These are phyloP conservation scores for Macrolepiota albuminosa DNA, from an alignment of 768 basidiomycete species.

Conservation along the genomic window DNA sequence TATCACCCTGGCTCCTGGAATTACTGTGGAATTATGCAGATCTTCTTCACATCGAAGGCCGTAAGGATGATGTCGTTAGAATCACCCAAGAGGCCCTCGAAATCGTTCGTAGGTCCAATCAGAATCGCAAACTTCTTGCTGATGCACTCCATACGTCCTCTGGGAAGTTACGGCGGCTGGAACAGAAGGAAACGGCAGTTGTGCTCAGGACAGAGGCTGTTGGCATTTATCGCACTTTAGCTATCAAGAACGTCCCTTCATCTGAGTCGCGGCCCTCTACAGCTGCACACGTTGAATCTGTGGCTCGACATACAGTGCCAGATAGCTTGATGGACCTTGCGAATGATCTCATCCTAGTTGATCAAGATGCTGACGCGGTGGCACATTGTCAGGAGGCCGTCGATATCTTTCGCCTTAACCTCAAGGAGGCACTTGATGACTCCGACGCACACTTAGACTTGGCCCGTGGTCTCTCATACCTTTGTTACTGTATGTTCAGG, in stretches of 20 bases:
- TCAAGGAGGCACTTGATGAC: not conserved
- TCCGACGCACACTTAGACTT: not conserved
- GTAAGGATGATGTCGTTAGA: constrained; percentile 1
- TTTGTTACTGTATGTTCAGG: constrained; percentile 3
- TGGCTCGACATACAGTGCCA: not conserved
- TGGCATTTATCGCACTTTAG: constrained; percentile 8
- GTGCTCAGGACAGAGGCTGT: constrained; percentile 9
- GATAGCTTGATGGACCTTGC: constrained; percentile 9
- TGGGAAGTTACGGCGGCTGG: not conserved
- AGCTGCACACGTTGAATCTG: not conserved
- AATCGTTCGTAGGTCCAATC: constrained; percentile 4
- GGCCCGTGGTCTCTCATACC: constrained; percentile 3
- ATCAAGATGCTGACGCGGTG: constrained; percentile 6
- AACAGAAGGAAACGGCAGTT: constrained; percentile 7
- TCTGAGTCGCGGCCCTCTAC: not conserved
- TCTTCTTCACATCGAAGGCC: constrained; percentile 2
- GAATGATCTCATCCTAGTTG: not conserved
- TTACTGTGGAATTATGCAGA: constrained; percentile 10
- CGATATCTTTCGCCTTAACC: constrained; percentile 5
- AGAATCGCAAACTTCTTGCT: constrained; percentile 8
- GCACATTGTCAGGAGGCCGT: constrained; percentile 9
- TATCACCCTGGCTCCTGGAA: constrained; percentile 1
- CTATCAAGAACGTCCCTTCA: not conserved
- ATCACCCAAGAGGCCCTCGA: constrained; percentile 8
- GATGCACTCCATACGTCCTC: constrained; percentile 8